Conservation (phyloP, 176 grass and related monocot genomes). For the Stipa capillata region DNA sequence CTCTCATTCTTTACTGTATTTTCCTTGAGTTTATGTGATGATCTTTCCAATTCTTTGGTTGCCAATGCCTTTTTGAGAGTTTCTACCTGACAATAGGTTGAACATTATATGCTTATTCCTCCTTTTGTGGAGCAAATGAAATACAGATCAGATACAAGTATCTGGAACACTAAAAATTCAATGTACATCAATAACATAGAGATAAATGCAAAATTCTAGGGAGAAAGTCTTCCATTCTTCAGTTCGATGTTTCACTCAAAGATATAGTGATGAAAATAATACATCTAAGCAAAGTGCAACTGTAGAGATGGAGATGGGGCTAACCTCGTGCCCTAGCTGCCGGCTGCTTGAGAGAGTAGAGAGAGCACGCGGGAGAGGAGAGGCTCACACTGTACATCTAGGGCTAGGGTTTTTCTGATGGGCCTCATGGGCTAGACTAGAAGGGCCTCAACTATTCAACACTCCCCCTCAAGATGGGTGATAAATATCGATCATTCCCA, state of each 20-base stretch:
- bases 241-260: background rate
- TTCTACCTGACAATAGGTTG: constrained; percentile 47
- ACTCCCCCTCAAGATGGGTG: too few relatives aligned
- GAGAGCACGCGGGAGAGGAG: too few relatives aligned
- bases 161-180: background rate
- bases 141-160: background rate
- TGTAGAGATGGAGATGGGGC: too few relatives aligned
- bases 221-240: background rate
- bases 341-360: too few relatives aligned
- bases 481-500: too few relatives aligned
- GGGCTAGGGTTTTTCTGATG: too few relatives aligned
- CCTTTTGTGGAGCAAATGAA: background rate
- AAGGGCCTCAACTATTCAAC: too few relatives aligned
- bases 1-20: constrained; percentile 28
- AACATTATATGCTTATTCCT: background rate
- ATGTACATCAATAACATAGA: background rate
- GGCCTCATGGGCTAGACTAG: too few relatives aligned
- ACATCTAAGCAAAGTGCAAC: background rate
- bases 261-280: constrained; percentile 2
- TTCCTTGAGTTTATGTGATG: constrained; percentile 57
- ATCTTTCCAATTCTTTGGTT: constrained; percentile 46
- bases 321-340: too few relatives aligned
- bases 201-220: background rate
- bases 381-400: too few relatives aligned
- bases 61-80: constrained; percentile 74